Percentiles rank a stretch among this genome's conserved stretches.
Evolutionary conservation across 306 rosid species (phyloP).

Genomic region (Ziziphus jujuba): DNA sequence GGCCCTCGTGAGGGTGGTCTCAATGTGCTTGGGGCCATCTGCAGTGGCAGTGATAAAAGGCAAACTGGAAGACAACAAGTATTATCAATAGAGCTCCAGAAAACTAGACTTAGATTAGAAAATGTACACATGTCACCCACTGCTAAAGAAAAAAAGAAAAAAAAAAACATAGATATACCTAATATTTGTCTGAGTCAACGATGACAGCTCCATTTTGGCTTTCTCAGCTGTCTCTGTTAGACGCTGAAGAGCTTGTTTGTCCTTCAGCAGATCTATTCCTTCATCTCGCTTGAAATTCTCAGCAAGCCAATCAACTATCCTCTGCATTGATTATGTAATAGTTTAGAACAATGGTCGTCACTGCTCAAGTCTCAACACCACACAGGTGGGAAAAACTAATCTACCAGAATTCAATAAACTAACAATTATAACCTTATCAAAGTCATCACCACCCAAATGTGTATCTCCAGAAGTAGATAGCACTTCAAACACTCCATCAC

Average conservation of each 20-base stretch:
- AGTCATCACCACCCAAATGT: conserved; percentile 98
- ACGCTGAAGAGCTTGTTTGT: conserved; percentile 97
- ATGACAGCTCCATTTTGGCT: conserved; percentile 94
- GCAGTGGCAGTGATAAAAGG: conserved; percentile 96
- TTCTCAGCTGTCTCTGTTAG: conserved; percentile 98
- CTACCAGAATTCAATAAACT: neutral
- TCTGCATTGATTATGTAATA: conserved; percentile 38
- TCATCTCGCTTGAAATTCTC: conserved; percentile 70
- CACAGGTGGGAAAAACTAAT: neutral
- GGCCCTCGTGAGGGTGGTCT: conserved; percentile 86
- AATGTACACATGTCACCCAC: neutral
- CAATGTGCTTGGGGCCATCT: conserved; percentile 97
- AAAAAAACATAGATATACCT: conserved; percentile 43
- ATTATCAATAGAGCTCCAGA: neutral
- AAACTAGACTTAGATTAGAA: neutral
- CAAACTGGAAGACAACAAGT: conserved; percentile 45
- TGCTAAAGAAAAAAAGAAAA: neutral
- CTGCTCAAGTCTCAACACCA: neutral
- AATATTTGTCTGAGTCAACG: conserved; percentile 85
- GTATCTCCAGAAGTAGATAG: conserved; percentile 97
- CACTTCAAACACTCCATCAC: conserved; percentile 98
- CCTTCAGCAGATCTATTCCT: conserved; percentile 89
- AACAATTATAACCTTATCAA: conserved; percentile 64
- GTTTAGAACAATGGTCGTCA: neutral
- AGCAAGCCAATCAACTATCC: conserved; percentile 94